Conservation (phyloP, 2,329 filamentous ascomycete species). For the Aspergillus awamori region DNA sequence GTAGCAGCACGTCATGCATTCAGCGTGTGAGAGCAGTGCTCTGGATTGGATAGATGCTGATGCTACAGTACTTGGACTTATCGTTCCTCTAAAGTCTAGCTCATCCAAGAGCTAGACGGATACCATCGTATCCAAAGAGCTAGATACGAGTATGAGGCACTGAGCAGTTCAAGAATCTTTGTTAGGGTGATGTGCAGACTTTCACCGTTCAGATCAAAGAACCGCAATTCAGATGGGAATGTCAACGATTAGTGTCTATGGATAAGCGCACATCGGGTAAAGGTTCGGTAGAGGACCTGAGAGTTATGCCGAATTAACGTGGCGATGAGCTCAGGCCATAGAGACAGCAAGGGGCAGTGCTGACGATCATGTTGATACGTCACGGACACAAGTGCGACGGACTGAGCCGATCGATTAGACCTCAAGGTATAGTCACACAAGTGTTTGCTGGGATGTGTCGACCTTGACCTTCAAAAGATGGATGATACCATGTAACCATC, state of each 20-base stretch:
- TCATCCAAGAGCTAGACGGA: no score
- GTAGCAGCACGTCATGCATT: background rate
- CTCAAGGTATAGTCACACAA: background rate
- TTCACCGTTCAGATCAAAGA: no score
- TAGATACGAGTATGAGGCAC: no score
- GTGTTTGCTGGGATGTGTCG: background rate
- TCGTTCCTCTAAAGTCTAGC: no score
- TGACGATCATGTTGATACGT: conserved; percentile 5
- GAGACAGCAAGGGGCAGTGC: background rate
- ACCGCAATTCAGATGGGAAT: no score
- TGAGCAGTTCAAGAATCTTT: no score
- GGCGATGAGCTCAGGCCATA: background rate
- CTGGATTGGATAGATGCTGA: background rate
- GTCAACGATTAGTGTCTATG: background rate
- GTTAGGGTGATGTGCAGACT: no score
- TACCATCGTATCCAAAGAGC: no score
- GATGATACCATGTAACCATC: background rate
- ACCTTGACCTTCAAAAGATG: background rate
- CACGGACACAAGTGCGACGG: background rate
- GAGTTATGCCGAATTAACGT: background rate
- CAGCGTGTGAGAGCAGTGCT: background rate
- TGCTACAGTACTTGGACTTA: background rate
- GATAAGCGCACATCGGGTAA: background rate
- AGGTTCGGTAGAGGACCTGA: background rate
- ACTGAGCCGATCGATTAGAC: background rate